Base-by-base conservation (phyloP, 176 grass and related monocot species). In the Panicum miliaceum region DNA sequence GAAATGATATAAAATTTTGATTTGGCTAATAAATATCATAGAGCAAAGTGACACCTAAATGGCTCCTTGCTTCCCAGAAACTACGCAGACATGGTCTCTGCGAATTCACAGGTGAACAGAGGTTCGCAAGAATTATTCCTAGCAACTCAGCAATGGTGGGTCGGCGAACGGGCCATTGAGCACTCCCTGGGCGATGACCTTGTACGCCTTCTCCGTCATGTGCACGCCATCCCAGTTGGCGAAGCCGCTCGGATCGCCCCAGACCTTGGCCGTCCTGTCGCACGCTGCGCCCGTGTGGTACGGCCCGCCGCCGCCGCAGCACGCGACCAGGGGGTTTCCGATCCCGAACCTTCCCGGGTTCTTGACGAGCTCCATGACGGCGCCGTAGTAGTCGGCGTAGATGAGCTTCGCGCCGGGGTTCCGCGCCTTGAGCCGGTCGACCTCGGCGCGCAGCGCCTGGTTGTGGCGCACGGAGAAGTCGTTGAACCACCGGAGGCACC, bases 141-240 rank as follows among this genome's bases (percentile, higher is more conserved):
- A 80, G 48, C 87, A 87, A 50, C 56, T n/a, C 0, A 73, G 66
- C 58, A 90, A 27, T 3, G 85, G 81, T 12, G 81, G 84, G 38
- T 77, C 58, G 12, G 79, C 60, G 48, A 82, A 90, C 18, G 82
- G 63, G 52, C 90, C 90, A 1, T 56, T 15, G 38, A 90, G 71
- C 22, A 95, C 62, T 15, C 90, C 90, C 4, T 74, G 2, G 19
- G 90, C 63, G 47, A 92, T 86, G 27, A 66, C n/a, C 0, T 37
- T 0, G 63, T 92, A 95, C 19, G 82, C 59, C 23, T 82, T 89
- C 32, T 92, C 90, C 4, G 93, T 92, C 71, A 86, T 78, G 79
- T 95, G 93, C 54, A 90, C 0, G 1, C 85, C 82, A 16, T 95
- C 90, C 93, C 93, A 95, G 36, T 47, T 92, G 22, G 84, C 58